These are phyloP conservation scores for Zymoseptoria passerinii DNA, from an alignment of 2,329 filamentous ascomycete genomes.

Conservation along the genomic window DNA sequence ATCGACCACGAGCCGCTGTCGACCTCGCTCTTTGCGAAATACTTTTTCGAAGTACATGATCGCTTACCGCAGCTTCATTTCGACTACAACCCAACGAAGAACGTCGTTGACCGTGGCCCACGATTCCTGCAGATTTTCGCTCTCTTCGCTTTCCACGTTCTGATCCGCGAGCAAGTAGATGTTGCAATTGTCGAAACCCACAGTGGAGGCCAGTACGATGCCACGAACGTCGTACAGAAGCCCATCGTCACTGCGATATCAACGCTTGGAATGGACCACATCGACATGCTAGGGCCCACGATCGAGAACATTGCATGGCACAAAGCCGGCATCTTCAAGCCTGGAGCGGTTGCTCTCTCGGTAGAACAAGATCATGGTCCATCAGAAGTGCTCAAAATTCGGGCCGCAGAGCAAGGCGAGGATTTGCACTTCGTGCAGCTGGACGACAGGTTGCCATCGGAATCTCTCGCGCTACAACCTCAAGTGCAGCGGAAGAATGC, in stretches of 20 bases:
- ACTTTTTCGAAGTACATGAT: constrained; percentile 81
- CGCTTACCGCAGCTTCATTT: constrained; percentile 33
- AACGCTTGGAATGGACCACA: constrained; percentile 78
- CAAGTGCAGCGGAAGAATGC: constrained; percentile 56
- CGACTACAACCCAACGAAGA: constrained; percentile 50
- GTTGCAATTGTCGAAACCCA: constrained; percentile 81
- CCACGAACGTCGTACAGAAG: constrained; percentile 70
- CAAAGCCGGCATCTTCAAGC: constrained; percentile 78
- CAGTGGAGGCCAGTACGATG: constrained; percentile 85
- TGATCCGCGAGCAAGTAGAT: constrained; percentile 65
- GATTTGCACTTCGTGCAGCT: constrained; percentile 41
- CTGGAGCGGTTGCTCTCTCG: constrained; percentile 52
- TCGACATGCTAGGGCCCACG: constrained; percentile 66
- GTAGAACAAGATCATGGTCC: constrained; percentile 26
- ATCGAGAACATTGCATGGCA: constrained; percentile 82
- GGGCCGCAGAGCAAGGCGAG: constrained; percentile 38
- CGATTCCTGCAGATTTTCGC: constrained; percentile 80
- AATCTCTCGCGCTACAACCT: constrained; percentile 49
- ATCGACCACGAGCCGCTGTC: constrained; percentile 63
- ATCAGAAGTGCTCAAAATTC: constrained; percentile 42
- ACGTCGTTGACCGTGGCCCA: constrained; percentile 41
- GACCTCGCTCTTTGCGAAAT: constrained; percentile 58
- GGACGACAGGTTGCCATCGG: constrained; percentile 39
- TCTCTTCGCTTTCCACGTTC: constrained; percentile 75
- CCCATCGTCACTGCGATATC: constrained; percentile 66